A percentile compares a stretch with the other conserved stretches of the same genome.
Evolutionary conservation across 2,329 filamentous ascomycete species (phyloP).

Genomic region (Tolypocladium endophyticum): DNA sequence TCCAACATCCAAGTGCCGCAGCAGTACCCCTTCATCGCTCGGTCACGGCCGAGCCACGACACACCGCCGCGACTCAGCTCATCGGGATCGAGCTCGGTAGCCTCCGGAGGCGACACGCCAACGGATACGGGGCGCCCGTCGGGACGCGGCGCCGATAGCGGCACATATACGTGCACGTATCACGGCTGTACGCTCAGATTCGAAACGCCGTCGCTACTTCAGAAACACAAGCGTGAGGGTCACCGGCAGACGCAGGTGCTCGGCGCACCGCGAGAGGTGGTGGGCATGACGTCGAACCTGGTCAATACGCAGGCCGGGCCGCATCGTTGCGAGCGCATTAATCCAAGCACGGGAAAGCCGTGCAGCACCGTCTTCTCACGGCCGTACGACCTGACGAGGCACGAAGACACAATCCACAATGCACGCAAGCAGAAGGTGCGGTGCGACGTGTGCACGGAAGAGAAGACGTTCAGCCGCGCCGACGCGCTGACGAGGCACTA

Average conservation of each 20-base stretch:
- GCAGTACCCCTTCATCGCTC: constrained; percentile 39
- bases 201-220: constrained; percentile 73
- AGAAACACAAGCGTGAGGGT: constrained; percentile 91
- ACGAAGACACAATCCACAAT: constrained; percentile 97
- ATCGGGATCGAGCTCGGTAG: constrained; percentile 31
- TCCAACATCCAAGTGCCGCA: constrained; percentile 33
- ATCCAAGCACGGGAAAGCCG: constrained; percentile 87
- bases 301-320: constrained; percentile 86
- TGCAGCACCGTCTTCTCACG: constrained; percentile 92
- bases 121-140: constrained; percentile 39
- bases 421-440: constrained; percentile 87
- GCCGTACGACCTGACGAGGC: constrained; percentile 90
- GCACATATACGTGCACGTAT: constrained; percentile 94
- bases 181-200: constrained; percentile 85
- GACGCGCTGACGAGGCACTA: constrained; percentile 93
- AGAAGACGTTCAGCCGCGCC: constrained; percentile 93
- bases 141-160: constrained; percentile 61
- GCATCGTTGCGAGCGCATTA: constrained; percentile 85
- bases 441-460: constrained; percentile 85
- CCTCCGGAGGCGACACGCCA: constrained; percentile 22
- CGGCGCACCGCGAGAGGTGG: constrained; percentile 15
- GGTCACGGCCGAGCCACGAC: constrained; percentile 21
- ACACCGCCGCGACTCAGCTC: constrained; percentile 31
- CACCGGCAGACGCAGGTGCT: constrained; percentile 63
- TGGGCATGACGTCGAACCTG: constrained; percentile 38